phyloP scores from a whole-genome alignment of 192 early-diverging fungal species.

The Coemansia sp. region DNA sequence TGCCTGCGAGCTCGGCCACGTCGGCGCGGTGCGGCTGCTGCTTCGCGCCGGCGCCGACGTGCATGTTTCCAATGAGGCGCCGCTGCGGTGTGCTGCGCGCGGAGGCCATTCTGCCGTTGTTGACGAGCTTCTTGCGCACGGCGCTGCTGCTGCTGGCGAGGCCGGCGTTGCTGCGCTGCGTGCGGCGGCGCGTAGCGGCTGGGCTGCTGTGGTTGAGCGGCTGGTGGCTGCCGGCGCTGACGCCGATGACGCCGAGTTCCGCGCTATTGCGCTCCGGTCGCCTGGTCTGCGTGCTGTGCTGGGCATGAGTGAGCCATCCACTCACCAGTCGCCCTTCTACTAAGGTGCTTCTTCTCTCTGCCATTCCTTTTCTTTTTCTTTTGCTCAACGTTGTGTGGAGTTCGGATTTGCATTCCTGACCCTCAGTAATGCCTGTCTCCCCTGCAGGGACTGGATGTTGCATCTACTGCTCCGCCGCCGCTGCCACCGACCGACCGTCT shows the following conservation, averaged over 20 bases:
- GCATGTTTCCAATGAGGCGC: constrained; percentile 12
- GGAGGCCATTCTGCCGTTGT: constrained; percentile 31
- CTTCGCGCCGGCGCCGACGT: constrained; percentile 28
- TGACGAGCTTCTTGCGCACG: constrained; percentile 20
- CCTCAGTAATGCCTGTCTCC: neutral
- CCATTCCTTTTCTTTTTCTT: too few species aligned
- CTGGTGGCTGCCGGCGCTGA: constrained; percentile 45
- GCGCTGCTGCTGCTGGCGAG: constrained; percentile 17
- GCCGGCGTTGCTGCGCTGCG: constrained; percentile 34
- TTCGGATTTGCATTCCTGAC: neutral
- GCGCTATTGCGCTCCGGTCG: constrained; percentile 25
- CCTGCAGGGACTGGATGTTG: neutral
- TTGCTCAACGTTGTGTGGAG: neutral
- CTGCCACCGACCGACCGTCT: too few species aligned
- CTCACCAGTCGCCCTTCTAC: neutral
- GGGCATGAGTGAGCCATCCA: constrained; percentile 7
- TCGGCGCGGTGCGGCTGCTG: constrained; percentile 22
- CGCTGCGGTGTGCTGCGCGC: constrained; percentile 32
- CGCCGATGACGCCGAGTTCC: constrained; percentile 28
- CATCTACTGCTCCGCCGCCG: too few species aligned
- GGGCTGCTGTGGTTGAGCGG: constrained; percentile 34
- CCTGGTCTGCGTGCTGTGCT: constrained; percentile 25
- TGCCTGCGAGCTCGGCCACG: constrained; percentile 33
- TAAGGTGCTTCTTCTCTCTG: too few species aligned
- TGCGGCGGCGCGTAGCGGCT: constrained; percentile 43